Conservation (phyloP, 331 rosid species). For the Stylosanthes scabra region DNA sequence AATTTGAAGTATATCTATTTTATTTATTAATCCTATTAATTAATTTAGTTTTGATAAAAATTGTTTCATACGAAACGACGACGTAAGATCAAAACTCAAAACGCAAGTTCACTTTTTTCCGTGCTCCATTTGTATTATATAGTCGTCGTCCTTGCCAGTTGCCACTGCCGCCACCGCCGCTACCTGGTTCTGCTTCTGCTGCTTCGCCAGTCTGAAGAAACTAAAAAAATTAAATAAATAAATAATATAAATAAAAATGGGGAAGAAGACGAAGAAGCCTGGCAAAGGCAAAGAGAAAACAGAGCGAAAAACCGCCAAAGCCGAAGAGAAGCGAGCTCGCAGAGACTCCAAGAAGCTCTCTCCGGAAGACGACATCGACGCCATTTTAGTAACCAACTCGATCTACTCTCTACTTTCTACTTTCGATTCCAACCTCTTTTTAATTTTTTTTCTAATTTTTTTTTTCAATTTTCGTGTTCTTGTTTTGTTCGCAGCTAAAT, state of each 20-base stretch:
- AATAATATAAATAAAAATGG: conserved; percentile 57
- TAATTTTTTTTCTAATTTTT: too few relatives aligned
- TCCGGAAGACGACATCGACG: conserved; percentile 97
- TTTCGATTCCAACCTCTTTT: not conserved
- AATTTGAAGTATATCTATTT: too few relatives aligned
- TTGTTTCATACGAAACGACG: conserved; percentile 7
- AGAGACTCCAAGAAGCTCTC: conserved; percentile 89
- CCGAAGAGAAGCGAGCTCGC: conserved; percentile 88
- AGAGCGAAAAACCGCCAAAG: conserved; percentile 82
- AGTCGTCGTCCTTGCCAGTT: too few relatives aligned
- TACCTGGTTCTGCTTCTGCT: not conserved
- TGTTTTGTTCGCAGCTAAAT: conserved; percentile 53
- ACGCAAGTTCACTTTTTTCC: not conserved
- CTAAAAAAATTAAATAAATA: conserved; percentile 33
- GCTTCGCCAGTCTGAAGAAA: not conserved
- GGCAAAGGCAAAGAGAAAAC: conserved; percentile 99
- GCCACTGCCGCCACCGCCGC: not conserved
- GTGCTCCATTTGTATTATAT: not conserved
- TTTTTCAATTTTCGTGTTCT: not conserved
- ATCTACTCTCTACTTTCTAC: not conserved
- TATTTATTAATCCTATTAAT: too few relatives aligned
- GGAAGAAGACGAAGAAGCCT: conserved; percentile 92
- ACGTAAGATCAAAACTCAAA: not conserved
- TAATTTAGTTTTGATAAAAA: too few relatives aligned
- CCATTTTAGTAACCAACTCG: conserved; percentile 65